A percentile compares a stretch with the other conserved stretches of the same genome.
These are phyloP conservation scores for Aspergillus oerlinghausenensis DNA, from an alignment of 2,329 filamentous ascomycete species.

Conservation along the genomic window DNA sequence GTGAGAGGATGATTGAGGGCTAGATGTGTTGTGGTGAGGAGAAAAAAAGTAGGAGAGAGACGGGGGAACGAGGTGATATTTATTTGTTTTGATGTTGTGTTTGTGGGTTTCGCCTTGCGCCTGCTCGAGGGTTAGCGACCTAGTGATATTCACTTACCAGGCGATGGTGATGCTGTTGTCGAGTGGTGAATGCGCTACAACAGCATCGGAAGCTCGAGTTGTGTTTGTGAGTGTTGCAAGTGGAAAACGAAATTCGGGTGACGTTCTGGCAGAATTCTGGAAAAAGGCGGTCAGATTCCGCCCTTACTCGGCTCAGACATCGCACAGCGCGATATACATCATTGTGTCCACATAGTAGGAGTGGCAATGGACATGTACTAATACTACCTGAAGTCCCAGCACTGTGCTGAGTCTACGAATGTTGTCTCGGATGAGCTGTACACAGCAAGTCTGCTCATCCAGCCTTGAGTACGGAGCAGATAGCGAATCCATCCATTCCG, in stretches of 20 bases:
- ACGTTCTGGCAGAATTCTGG: slow-evolving; percentile 13
- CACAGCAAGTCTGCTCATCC: background rate
- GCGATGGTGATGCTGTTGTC: background rate
- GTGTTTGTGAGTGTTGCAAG: background rate
- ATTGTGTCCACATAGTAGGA: background rate
- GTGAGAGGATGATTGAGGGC: slow-evolving; percentile 1
- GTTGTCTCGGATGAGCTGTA: background rate
- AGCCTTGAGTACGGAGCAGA: background rate
- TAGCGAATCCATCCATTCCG: background rate
- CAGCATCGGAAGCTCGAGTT: background rate
- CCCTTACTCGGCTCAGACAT: background rate
- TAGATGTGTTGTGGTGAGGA: slow-evolving; percentile 1
- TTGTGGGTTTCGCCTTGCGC: slow-evolving; percentile 5
- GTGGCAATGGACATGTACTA: background rate
- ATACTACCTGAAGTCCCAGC: background rate
- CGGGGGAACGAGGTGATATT: slow-evolving; percentile 1
- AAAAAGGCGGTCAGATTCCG: slow-evolving; percentile 1
- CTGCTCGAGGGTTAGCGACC: background rate
- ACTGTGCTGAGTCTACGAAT: background rate
- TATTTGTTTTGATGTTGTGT: slow-evolving; percentile 2
- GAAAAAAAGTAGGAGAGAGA: slow-evolving; percentile 5
- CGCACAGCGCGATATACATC: background rate
- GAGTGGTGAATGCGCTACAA: slow-evolving; percentile 2
- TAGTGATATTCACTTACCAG: slow-evolving; percentile 11
- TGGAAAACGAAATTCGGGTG: slow-evolving; percentile 14